Evolutionary conservation across 495 filamentous ascomycete species (phyloP), one percentile per base, ranked within the genome.

Genomic region (Collariella sp.): DNA sequence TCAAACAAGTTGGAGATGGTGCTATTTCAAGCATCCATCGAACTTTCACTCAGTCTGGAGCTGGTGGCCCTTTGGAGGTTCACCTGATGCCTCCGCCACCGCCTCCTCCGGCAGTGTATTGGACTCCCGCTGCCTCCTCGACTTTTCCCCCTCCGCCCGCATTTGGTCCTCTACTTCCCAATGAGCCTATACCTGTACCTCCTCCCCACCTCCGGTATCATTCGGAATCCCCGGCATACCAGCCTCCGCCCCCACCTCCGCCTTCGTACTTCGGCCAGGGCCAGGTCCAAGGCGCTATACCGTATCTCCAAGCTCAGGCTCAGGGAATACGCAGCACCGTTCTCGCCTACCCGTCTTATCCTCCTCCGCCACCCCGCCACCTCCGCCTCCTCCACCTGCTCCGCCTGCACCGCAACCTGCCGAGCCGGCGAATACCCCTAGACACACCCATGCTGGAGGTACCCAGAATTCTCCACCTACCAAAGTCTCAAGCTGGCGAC

Each of bases 51-150:
- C 24, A 34, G 6, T 26, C 24, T 12, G 39, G 38, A 7, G 5
- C 18, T 12, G 24, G 7, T 22, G 15, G 16, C 18, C 12, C 23
- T 18, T 16, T 42, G 5, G 42, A 54, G 11, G 41, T 47, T 16
- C 51, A 54, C 13, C 11, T 54, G 23, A 22, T 54, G 2, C 51
- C 51, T 0, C 51, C 51, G 7, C 51, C 42, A 1, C 40, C 47
- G 2, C 46, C 45, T 10, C 34, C 41, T 0, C 41, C 43, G 31
- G 35, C 48, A 1, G 10, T 29, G n/a, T 1, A 46, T 15, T 47
- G 42, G 51, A 9, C 42, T n/a, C 20, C 4, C 1, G 16, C 51
- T 1, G 6, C n/a, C 5, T 9, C 51, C 16, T 40, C 35, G 3
- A 5, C 10, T 7, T 12, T 40, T 2, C 42, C 42, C 1, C 43